Evolutionary conservation across 306 rosid genomes (phyloP), one percentile per base, ranked within the genome.

Genomic region (Vicia sativa): DNA sequence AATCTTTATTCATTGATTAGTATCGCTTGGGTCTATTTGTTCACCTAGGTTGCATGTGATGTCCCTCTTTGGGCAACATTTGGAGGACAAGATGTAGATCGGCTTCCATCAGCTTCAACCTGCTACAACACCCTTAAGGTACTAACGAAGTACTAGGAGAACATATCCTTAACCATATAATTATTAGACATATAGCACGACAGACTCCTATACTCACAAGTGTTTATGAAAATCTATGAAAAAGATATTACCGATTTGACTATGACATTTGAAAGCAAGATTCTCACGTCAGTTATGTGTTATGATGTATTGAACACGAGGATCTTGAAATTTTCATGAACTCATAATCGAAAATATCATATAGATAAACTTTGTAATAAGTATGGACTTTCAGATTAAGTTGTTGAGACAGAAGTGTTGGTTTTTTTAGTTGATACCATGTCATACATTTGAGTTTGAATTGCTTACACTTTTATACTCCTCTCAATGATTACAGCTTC

Each of bases 61-160:
- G 89, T 83, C 29, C 97, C 97, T 44, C 83, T 93, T 59, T 90
- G 96, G 97, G 96, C 96, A 15, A 74, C 97, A 63, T 74, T 93
- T 59, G 95, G 92, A 57, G 99, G 99, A 69, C 92, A 90, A 72
- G 99, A 93, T 78, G 97, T 90, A n/a, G 95, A 93, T 28, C 84
- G 99, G 67, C 99, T 93, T 76, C 99, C 99, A 54, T 90, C 99
- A 64, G 99, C 97, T 74, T 93, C 99, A 38, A 93, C 99, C 46
- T 93, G 99, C 85, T 93, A 93, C 73, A 93, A 93, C 79, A 88
- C 97, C 57, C 91, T 93, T 62, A 90, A 93, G 97, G 99, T 93
- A 87, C 49, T 43, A 16, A 11, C 45, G 12, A 31, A 87, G 53
- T 48, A 48, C 25, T 69, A 21, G 42, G 62, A 59, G 60, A 66